Base-by-base conservation (phyloP, 169 alveolate species). In the Theileria equi region DNA sequence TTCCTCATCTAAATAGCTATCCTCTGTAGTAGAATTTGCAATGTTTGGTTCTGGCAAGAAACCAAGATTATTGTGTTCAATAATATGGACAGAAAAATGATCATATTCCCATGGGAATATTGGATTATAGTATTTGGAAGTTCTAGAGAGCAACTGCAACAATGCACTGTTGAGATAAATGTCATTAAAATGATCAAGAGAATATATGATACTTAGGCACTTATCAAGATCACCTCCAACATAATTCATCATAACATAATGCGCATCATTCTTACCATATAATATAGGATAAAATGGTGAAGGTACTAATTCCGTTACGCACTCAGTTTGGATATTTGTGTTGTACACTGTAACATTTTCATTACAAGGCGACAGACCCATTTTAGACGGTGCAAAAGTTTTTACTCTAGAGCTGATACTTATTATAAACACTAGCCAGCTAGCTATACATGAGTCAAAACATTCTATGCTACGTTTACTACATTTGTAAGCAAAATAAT, bases 281-380 rank as follows among this genome's bases (percentile, higher is more conserved):
- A 71, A 58, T 23, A 71, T 58, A 5, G 82, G 76, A 26, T 71
- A 73, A 40, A 34, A 59, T 2, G 82, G 82, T 1, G 66, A 59
- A 6, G 74, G 76, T 10, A 57, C 17, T 0, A 60, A 26, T 1
- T 4, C 17, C 0, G 34, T 10, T 11, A 26, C 25, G 13, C 13
- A 38, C 6, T 21, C 11, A 4, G 25, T 11, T 7, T 6, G n/a
- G 2, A 21, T 1, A 7, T 2, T 5, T 35, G 54, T 21, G 8
- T 36, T 60, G 26, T 25, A 17, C 2, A 53, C n/a, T 3, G 17
- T 34, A 1, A 38, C 5, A 7, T 38, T 21, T 8, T 19, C 66
- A 2, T 4, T 3, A 8, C 16, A 21, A 29, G 4, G 1, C 29
- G 13, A 11, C 32, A 29, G 16, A 5, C 34, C 35, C 29, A 21